These are phyloP conservation scores for Otatea glauca DNA, from an alignment of 176 grass and related monocot species.

Conservation along the genomic window DNA sequence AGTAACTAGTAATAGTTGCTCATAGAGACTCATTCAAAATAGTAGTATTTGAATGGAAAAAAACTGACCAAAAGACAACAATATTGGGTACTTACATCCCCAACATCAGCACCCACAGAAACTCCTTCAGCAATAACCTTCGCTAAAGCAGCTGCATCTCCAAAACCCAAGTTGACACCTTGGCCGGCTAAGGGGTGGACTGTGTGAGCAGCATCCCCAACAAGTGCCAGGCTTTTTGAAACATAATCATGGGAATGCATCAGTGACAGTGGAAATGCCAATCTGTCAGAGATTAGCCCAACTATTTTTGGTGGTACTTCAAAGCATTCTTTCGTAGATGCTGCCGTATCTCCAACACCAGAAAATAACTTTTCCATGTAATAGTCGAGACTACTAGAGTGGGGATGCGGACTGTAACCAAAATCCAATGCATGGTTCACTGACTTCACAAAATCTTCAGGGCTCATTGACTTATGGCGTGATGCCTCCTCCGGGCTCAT, in stretches of 20 bases:
- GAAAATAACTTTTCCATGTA: conserved; percentile 72
- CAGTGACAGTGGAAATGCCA: conserved; percentile 80
- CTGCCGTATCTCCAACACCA: conserved; percentile 44
- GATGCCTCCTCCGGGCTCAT: conserved; percentile 77
- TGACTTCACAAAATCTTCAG: conserved; percentile 75
- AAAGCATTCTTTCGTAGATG: conserved; percentile 81
- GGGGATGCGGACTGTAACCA: conserved; percentile 77
- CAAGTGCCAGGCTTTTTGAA: conserved; percentile 66
- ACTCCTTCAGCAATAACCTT: conserved; percentile 76
- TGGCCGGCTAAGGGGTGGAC: conserved; percentile 92
- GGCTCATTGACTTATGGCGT: conserved; percentile 67
- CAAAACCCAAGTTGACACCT: conserved; percentile 94
- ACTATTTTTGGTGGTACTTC: conserved; percentile 78
- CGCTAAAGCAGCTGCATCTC: conserved; percentile 70
- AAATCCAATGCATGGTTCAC: conserved; percentile 82
- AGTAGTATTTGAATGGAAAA: conserved; percentile 1
- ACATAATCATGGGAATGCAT: conserved; percentile 85
- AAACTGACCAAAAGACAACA: background rate
- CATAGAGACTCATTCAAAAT: background rate
- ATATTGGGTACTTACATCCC: conserved; percentile 60
- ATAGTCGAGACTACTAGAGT: conserved; percentile 53
- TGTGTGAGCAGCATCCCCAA: conserved; percentile 93
- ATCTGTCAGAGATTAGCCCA: conserved; percentile 68
- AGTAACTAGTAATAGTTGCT: background rate
- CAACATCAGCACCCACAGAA: conserved; percentile 65